Conservation (phyloP, 441 rosid genomes). For the Codiaeum variegatum region DNA sequence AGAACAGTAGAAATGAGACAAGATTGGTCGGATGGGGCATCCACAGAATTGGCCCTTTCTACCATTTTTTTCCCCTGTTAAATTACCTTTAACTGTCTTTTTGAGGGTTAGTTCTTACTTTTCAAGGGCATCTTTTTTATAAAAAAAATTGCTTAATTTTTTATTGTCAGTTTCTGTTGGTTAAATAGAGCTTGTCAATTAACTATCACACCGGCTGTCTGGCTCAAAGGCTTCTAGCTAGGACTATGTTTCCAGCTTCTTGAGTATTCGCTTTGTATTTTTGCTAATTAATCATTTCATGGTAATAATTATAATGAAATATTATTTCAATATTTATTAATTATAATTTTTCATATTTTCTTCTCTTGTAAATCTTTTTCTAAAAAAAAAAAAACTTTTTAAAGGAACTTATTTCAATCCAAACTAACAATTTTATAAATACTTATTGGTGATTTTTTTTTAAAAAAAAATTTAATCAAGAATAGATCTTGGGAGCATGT, state of each 20-base stretch:
- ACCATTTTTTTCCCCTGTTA: constrained; percentile 12
- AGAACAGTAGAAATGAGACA: constrained; percentile 57
- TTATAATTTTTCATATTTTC: too few relatives aligned
- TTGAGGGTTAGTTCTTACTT: constrained; percentile 8
- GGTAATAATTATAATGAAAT: too few relatives aligned
- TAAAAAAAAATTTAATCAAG: too few relatives aligned
- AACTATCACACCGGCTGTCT: not conserved
- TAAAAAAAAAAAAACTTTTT: too few relatives aligned
- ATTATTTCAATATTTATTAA: too few relatives aligned
- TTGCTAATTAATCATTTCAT: too few relatives aligned
- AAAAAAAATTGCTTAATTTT: constrained; percentile 6
- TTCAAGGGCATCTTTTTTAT: not conserved
- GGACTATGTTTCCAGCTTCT: not conserved
- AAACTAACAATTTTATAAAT: too few relatives aligned
- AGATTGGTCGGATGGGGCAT: constrained; percentile 53
- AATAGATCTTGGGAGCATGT: too few relatives aligned
- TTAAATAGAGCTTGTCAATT: constrained; percentile 20
- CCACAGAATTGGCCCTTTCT: constrained; percentile 28
- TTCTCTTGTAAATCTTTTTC: too few relatives aligned
- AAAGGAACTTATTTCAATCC: too few relatives aligned
- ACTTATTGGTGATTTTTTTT: too few relatives aligned
- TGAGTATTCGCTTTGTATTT: not conserved
- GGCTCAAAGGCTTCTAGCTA: not conserved
- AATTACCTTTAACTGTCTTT: constrained; percentile 1
- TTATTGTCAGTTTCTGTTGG: constrained; percentile 38